Conservation (phyloP, 163 green algal species). For the Trebouxiophyceae sp. region DNA sequence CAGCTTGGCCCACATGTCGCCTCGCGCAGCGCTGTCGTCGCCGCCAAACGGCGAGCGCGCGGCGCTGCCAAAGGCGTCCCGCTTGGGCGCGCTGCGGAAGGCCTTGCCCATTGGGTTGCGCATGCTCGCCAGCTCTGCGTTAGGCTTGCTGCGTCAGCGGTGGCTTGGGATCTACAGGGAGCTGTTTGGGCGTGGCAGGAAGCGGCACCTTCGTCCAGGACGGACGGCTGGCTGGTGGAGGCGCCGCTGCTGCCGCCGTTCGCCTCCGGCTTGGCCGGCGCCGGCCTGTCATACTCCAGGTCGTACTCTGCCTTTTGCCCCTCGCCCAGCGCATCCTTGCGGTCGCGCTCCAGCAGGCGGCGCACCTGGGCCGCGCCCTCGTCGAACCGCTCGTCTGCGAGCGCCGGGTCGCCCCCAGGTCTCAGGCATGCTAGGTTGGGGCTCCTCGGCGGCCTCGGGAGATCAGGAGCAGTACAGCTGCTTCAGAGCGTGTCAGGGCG, state of each 20-base stretch:
- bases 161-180: too few relatives aligned
- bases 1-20: slow-evolving; percentile 31
- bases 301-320: slow-evolving; percentile 58
- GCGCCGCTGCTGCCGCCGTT: neutral
- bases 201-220: too few relatives aligned
- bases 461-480: too few relatives aligned
- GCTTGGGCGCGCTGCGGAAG: neutral
- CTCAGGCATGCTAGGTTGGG: too few relatives aligned
- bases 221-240: neutral
- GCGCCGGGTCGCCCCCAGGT: too few relatives aligned
- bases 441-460: too few relatives aligned
- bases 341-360: slow-evolving; percentile 66
- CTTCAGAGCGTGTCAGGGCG: too few relatives aligned
- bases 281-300: slow-evolving; percentile 17
- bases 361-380: slow-evolving; percentile 27
- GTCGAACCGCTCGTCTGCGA: neutral
- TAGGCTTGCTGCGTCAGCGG: too few relatives aligned
- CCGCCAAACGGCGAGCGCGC: slow-evolving; percentile 19
- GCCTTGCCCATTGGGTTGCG: neutral
- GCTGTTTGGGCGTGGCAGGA: too few relatives aligned
- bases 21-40: slow-evolving; percentile 8
- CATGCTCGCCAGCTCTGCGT: neutral
- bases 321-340: slow-evolving; percentile 50
- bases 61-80: neutral
- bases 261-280: neutral